Conservation (phyloP, 1,139 yeast genomes). For the Meyerozyma sp. region DNA sequence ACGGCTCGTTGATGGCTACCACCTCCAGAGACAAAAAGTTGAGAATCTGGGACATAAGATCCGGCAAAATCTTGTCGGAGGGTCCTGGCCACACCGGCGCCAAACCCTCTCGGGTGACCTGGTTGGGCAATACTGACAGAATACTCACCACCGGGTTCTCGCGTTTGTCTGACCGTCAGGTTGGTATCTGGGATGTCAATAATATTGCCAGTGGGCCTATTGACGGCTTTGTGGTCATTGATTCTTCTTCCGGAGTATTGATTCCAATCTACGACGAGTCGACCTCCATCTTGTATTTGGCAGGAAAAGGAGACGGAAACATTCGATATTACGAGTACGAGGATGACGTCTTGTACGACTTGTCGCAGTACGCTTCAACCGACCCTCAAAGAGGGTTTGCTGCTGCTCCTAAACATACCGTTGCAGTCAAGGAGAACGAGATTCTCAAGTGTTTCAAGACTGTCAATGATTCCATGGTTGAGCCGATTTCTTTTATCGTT, state of each 20-base stretch:
- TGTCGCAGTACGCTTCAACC: conserved; percentile 81
- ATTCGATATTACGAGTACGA: conserved; percentile 87
- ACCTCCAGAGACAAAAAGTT: conserved; percentile 89
- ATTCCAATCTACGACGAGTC: conserved; percentile 86
- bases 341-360: conserved; percentile 71
- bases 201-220: conserved; percentile 76
- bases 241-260: conserved; percentile 87
- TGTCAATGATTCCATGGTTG: conserved; percentile 74
- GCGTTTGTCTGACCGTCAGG: conserved; percentile 86
- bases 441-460: conserved; percentile 77
- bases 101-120: conserved; percentile 77
- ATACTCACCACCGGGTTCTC: conserved; percentile 95
- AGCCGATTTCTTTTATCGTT: conserved; percentile 86
- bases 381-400: conserved; percentile 98
- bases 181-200: conserved; percentile 86
- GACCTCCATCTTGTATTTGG: conserved; percentile 75
- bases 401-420: conserved; percentile 75
- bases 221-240: conserved; percentile 81
- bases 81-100: conserved; percentile 93
- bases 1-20: conserved; percentile 82
- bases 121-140: conserved; percentile 87
- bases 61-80: conserved; percentile 69
- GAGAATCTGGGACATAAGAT: conserved; percentile 85
- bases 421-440: conserved; percentile 79
- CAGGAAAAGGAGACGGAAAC: conserved; percentile 98